A percentile compares a stretch with the other conserved stretches of the same genome.
phyloP scores from a whole-genome alignment of 1,284 basidiomycete genomes.

The Ustilago lituana region DNA sequence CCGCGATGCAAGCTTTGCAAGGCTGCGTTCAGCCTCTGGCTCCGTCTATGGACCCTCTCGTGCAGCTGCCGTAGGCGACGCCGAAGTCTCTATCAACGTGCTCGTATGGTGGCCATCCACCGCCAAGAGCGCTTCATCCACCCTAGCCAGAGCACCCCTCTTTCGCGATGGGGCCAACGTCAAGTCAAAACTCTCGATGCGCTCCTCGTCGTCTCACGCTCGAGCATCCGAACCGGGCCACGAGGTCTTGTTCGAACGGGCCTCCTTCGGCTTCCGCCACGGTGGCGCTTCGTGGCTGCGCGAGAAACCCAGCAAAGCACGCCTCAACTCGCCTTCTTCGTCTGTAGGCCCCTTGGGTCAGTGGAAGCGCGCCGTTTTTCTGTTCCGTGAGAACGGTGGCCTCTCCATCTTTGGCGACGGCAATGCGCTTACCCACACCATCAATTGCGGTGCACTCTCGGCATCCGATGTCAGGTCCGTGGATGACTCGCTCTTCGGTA shows the following conservation, averaged over 20 bases:
- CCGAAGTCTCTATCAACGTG: slow-evolving; percentile 29
- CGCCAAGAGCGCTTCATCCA: slow-evolving; percentile 27
- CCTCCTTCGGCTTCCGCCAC: slow-evolving; percentile 36
- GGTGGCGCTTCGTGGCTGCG: slow-evolving; percentile 36
- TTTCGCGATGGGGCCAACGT: slow-evolving; percentile 44
- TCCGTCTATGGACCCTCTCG: slow-evolving; percentile 16
- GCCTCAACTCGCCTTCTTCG: slow-evolving; percentile 34
- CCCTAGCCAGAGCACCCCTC: slow-evolving; percentile 34
- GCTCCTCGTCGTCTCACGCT: slow-evolving; percentile 5
- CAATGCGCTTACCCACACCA: slow-evolving; percentile 50
- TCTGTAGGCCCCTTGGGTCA: slow-evolving; percentile 25
- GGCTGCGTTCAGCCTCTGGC: slow-evolving; percentile 33
- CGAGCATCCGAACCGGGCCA: slow-evolving; percentile 18
- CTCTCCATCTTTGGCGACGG: slow-evolving; percentile 52
- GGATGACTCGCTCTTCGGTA: slow-evolving; percentile 53
- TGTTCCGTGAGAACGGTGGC: slow-evolving; percentile 52
- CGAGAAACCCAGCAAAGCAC: slow-evolving; percentile 44
- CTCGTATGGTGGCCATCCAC: slow-evolving; percentile 36
- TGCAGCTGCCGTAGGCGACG: slow-evolving; percentile 7
- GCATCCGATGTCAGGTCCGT: slow-evolving; percentile 52
- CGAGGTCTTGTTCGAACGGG: slow-evolving; percentile 29
- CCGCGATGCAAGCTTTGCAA: slow-evolving; percentile 9
- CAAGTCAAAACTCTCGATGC: slow-evolving; percentile 44
- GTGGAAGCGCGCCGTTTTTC: slow-evolving; percentile 51
- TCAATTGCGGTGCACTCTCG: slow-evolving; percentile 31